Conservation (phyloP, 2,329 filamentous ascomycete genomes). For the Bipolaris gigantea region DNA sequence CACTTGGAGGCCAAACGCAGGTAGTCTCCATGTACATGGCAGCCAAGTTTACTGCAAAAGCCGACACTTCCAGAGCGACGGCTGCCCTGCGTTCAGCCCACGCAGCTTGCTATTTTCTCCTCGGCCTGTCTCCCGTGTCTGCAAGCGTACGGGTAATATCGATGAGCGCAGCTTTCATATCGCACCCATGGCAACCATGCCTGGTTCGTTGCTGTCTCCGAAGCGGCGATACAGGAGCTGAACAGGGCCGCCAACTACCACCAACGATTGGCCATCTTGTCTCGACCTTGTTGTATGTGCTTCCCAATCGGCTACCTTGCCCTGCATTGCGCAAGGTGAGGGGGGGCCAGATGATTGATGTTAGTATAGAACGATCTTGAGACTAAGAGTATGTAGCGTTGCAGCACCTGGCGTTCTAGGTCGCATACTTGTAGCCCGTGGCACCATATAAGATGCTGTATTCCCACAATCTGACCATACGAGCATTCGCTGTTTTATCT, state of each 20-base stretch:
- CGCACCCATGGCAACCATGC: slow-evolving; percentile 22
- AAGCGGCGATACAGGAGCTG: slow-evolving; percentile 10
- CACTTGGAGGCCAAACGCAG: slow-evolving; percentile 30
- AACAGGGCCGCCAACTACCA: slow-evolving; percentile 15
- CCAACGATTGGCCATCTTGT: slow-evolving; percentile 27
- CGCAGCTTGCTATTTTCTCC: slow-evolving; percentile 6
- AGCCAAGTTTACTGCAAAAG: slow-evolving; percentile 19
- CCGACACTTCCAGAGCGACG: slow-evolving; percentile 32
- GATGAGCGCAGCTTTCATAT: slow-evolving; percentile 18
- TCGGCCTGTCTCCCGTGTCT: slow-evolving; percentile 17
- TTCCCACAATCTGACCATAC: slow-evolving; percentile 21
- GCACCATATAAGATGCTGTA: slow-evolving; percentile 30
- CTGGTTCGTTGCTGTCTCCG: slow-evolving; percentile 19
- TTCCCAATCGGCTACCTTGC: slow-evolving; percentile 17
- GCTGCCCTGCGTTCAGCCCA: slow-evolving; percentile 10
- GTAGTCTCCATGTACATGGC: slow-evolving; percentile 6
- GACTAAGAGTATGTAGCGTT: slow-evolving; percentile 15
- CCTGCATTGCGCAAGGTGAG: slow-evolving; percentile 22
- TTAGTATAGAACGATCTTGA: slow-evolving; percentile 7
- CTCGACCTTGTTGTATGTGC: slow-evolving; percentile 3
- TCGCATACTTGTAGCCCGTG: slow-evolving; percentile 28
- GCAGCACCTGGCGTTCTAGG: slow-evolving; percentile 17
- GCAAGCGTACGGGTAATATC: slow-evolving; percentile 30
- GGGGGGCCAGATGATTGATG: slow-evolving; percentile 25
- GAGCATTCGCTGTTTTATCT: neutral